Percentiles rank a stretch among this genome's conserved stretches.
Evolutionary conservation across 1,284 basidiomycete species (phyloP).

Genomic region (Cutaneotrichosporon arboriforme): DNA sequence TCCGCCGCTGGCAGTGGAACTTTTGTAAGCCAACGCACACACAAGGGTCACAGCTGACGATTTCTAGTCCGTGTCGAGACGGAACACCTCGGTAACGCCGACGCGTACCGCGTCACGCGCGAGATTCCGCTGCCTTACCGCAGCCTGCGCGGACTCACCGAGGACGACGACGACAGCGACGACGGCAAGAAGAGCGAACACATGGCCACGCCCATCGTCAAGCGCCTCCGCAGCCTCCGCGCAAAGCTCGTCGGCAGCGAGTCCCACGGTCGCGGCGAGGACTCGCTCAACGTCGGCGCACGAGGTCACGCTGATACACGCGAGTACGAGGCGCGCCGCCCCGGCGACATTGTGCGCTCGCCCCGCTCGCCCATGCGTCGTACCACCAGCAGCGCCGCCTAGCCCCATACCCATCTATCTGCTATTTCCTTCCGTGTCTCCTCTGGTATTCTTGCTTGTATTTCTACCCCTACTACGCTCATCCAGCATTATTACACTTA

Average conservation of each 20-base stretch:
- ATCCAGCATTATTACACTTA: background rate
- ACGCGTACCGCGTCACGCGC: constrained; percentile 30
- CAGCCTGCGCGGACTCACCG: constrained; percentile 21
- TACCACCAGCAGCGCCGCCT: background rate
- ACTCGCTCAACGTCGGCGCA: constrained; percentile 32
- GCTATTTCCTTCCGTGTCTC: background rate
- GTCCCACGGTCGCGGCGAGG: constrained; percentile 26
- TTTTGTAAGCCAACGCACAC: constrained; percentile 60
- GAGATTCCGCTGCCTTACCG: constrained; percentile 44
- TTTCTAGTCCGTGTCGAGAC: constrained; percentile 47
- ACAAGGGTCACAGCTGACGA: background rate
- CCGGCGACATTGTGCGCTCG: constrained; percentile 23
- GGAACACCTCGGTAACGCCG: constrained; percentile 48
- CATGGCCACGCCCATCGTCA: background rate
- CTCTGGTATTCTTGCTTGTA: background rate
- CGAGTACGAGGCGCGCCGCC: constrained; percentile 40
- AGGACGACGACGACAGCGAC: constrained; percentile 24
- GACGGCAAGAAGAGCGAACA: background rate
- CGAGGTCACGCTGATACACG: constrained; percentile 32
- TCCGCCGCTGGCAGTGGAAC: constrained; percentile 85
- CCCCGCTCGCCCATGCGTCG: background rate
- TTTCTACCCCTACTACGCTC: background rate
- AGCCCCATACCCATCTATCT: too few relatives aligned
- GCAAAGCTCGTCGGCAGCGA: background rate
- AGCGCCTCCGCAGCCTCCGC: background rate